A percentile compares a stretch with the other conserved stretches of the same genome.
phyloP scores from a whole-genome alignment of 2,329 filamentous ascomycete species.

The Mycosphaerella sp. region DNA sequence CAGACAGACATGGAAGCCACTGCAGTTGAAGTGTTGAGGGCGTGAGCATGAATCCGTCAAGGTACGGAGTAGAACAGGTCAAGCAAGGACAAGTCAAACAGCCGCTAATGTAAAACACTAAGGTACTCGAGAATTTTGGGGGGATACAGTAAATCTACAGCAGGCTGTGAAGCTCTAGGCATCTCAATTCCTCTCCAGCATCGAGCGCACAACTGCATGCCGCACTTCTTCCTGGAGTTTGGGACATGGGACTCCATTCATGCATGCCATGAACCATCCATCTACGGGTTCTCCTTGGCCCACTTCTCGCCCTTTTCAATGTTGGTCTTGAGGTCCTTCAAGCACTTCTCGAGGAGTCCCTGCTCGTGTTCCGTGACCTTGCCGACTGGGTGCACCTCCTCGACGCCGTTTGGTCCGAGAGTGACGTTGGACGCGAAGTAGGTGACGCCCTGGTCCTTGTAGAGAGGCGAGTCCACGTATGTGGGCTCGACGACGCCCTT shows the following conservation, averaged over 20 bases:
- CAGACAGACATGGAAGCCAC: no score
- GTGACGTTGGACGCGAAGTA: constrained; percentile 97
- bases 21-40: no score
- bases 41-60: no score
- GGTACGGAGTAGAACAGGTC: not conserved
- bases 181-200: constrained; percentile 12
- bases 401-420: constrained; percentile 91
- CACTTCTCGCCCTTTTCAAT: constrained; percentile 81
- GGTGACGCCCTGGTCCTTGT: constrained; percentile 95
- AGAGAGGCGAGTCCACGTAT: constrained; percentile 93
- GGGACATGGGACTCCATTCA: not conserved
- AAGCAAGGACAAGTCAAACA: not conserved
- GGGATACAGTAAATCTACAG: constrained; percentile 21
- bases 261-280: constrained; percentile 2
- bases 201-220: constrained; percentile 11
- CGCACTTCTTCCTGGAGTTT: not conserved
- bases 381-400: constrained; percentile 87
- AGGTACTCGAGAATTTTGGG: constrained; percentile 3
- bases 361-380: constrained; percentile 79
- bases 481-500: constrained; percentile 94
- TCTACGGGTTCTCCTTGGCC: constrained; percentile 52
- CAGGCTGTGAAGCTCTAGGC: constrained; percentile 21
- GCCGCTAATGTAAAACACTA: not conserved
- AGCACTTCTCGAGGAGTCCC: constrained; percentile 78
- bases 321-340: constrained; percentile 84